Evolutionary conservation across 1,139 yeast genomes (phyloP), one percentile per base, ranked within the genome.

Genomic region (Taphrina betulina): DNA sequence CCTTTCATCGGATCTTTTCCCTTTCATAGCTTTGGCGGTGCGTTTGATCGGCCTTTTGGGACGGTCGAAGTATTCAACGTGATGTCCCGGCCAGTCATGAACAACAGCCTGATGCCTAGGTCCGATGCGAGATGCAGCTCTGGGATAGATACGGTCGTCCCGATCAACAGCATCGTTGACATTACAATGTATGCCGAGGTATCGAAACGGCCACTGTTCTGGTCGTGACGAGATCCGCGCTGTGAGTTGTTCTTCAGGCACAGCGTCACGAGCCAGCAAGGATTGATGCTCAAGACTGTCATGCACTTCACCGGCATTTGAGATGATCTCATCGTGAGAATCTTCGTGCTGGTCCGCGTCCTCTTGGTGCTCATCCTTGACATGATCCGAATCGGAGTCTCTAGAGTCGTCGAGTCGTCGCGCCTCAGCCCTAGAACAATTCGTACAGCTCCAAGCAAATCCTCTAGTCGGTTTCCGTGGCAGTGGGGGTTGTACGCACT

Each of bases 401-500:
- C n/a, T n/a, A n/a, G n/a, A n/a, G 16, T 68, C 69, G 19, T 70
- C 60, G 68, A 71, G 62, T 36, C 66, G 70, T 57, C 74, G 62
- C 58, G 73, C 75, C 40, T 72, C 67, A 59, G 74, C 79, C 45
- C 72, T 69, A 17, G 85, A 77, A 70, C 96, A 89, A 2, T 74
- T 68, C 22, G 88, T 92, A 74, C 96, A 90, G n/a, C 89, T 78
- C 96, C 96, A 90, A 4, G 89, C 86, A 67, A 88, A 85, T 1
- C 96, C 96, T 58, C 95, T 72, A 46, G 88, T 82, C 0, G 96
- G 96, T 64, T 86, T 86, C 63, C 80, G 79, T 54, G 78, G 68
- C 42, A 88, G 69, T 0, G 96, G 96, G 0, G 96, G 96, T 60
- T 85, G 89, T 46, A 90, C 78, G 68, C 97, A 90, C 46, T 79